Base-by-base conservation (phyloP, 2,329 filamentous ascomycete species). In the Gaeumannomyces sp. region DNA sequence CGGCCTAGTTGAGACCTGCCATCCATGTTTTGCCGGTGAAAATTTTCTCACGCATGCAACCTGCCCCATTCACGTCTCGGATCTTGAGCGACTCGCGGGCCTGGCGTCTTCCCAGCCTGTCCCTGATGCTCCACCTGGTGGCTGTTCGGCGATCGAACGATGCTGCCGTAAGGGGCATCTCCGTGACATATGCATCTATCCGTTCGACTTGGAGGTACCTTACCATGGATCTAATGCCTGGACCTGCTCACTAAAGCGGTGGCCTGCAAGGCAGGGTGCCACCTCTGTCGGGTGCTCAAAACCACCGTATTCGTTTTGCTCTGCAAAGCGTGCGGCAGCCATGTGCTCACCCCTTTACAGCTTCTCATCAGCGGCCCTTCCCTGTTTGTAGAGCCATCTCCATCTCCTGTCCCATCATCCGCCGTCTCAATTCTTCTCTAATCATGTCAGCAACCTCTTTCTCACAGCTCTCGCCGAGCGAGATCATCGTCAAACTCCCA, bases 401-500 rank as follows among this genome's bases (percentile, higher is more conserved):
- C 45, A 3, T 4, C 6, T 4, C 45, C 22, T 25, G 25, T 53
- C 19, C 45, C 10, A 25, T 53, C 45, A 6, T 25, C 45, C n/a
- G n/a, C 10, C 45, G 4, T n/a, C 6, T 14, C 45, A 25, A 25
- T 53, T 53, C 45, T n/a, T 53, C n/a, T 45, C 22, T 29, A 45
- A 63, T n/a, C 53, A 65, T 65, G 61, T n/a, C 64, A 58, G 31
- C 61, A 45, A 45, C 28, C 19, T 22, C 64, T 13, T 27, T 63
- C 31, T 59, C 61, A 8, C 56, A 56, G 19, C 53, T 63, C 35
- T n/a, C 28, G 11, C 31, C 59, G 10, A 45, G 16, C 50, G 70
- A 71, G 5, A 68, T 71, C 25, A 64, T 75, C 27, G 62, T 74
- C 27, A 72, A 70, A 63, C 72, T 75, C 13, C 72, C 72, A 2